Percentiles rank a stretch among this genome's conserved stretches.
Evolutionary conservation across 352 stramenopile species (phyloP).

Genomic region (Globisporangium paroecandrum): DNA sequence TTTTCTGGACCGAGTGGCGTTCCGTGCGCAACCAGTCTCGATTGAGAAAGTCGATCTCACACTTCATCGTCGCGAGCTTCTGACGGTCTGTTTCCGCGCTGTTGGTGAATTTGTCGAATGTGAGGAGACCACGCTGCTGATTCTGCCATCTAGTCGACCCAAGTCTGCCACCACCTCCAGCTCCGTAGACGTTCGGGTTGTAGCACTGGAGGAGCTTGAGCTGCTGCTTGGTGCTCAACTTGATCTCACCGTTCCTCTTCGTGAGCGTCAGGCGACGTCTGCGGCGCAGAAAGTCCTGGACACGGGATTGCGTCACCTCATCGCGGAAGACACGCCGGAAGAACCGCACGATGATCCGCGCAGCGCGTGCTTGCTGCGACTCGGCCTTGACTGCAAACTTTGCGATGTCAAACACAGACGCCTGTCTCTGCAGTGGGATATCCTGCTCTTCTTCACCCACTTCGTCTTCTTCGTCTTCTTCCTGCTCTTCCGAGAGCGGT

Average conservation of each 20-base stretch:
- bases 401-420: conserved; percentile 2
- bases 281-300: conserved; percentile 28
- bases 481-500: background rate
- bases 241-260: conserved; percentile 14
- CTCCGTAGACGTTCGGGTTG: conserved; percentile 44
- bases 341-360: conserved; percentile 60
- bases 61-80: conserved; percentile 15
- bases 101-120: background rate
- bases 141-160: background rate
- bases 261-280: conserved; percentile 25
- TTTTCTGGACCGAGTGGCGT: background rate
- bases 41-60: conserved; percentile 10
- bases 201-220: conserved; percentile 56
- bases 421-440: background rate
- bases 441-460: background rate
- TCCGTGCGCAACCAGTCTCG: conserved; percentile 15
- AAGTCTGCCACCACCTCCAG: background rate
- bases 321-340: conserved; percentile 35
- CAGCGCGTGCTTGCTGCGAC: conserved; percentile 33
- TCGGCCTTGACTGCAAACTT: conserved; percentile 16
- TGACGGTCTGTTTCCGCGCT: conserved; percentile 6
- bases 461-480: conserved; percentile 1
- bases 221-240: conserved; percentile 42
- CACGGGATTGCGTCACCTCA: conserved; percentile 23
- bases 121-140: background rate